Evolutionary conservation across 148 eudicot species (phyloP), one percentile per base, ranked within the genome.

Genomic region (Rhododendron williamsianum): DNA sequence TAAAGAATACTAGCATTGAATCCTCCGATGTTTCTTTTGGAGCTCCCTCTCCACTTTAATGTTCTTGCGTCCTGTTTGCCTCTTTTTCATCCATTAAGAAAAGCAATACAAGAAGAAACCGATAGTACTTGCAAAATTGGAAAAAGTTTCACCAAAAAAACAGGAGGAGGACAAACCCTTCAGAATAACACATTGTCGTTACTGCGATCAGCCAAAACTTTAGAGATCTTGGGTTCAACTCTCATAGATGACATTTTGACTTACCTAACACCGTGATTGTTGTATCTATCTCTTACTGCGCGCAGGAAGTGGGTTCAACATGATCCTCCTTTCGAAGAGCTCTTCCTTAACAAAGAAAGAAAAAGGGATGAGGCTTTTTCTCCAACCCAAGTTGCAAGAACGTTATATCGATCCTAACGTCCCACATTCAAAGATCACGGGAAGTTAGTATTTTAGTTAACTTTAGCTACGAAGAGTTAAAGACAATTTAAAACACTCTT

Each of bases 31-130:
- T 72, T 49, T 4, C 85, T 73, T 72, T 49, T 13, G 63, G 60
- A 4, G 43, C 48, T 51, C 33, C 21, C 67, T 16, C 41, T 23
- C 49, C 35, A 49, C 49, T 83, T 83, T 83, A 83, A 72, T 83
- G 27, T 51, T 73, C 33, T 27, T 80, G 45, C 27, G 63, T 83
- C 36, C 77, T 45, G 27, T 48, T 52, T 51, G 67, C 30, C 43
- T 19, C 85, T 9, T 35, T 83, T 73, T 33, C 33, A 83, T 83
- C 80, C 80, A 83, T 73, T 83, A 49, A 46, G 46, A 18, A 71
- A 83, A 63, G 63, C 38, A 69, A 83, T 46, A 9, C 85, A 30
- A 83, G 49, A 30, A 83, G 80, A 30, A 72, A 73, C 85, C 65
- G 36, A 49, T 19, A 19, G 67, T 6, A 33, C 11, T 11, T 9